Evolutionary conservation across 129 eudicot species (phyloP).

Genomic region (Helianthus tuberosus): DNA sequence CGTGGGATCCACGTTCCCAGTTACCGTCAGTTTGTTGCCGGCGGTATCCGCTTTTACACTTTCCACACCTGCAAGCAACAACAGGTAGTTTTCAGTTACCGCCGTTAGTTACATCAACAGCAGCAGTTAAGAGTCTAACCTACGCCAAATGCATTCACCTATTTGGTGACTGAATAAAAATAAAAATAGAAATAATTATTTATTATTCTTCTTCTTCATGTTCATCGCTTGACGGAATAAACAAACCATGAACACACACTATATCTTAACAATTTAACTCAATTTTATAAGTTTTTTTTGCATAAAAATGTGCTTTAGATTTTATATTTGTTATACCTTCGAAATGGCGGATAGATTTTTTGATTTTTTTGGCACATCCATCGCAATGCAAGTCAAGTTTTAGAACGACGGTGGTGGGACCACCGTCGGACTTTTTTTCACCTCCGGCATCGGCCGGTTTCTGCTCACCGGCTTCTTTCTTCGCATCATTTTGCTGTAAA

Average conservation of each 20-base stretch:
- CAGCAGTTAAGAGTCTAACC: constrained; percentile 17
- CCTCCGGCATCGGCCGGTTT: constrained; percentile 27
- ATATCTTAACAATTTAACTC: background rate
- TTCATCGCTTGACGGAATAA: constrained; percentile 36
- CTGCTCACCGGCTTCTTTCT: constrained; percentile 44
- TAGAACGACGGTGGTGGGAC: constrained; percentile 45
- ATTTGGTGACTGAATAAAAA: background rate
- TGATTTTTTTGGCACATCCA: constrained; percentile 68
- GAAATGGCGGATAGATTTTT: constrained; percentile 44
- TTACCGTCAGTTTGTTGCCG: constrained; percentile 54
- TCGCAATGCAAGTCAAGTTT: constrained; percentile 80
- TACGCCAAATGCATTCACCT: constrained; percentile 24
- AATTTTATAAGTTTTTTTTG: background rate
- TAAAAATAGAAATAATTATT: too few relatives aligned
- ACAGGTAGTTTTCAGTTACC: constrained; percentile 12
- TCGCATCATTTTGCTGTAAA: constrained; percentile 50
- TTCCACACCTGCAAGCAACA: constrained; percentile 57
- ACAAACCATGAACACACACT: constrained; percentile 21
- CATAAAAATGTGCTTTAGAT: background rate
- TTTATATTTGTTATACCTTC: constrained; percentile 42
- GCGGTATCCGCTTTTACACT: constrained; percentile 47
- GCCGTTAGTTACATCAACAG: constrained; percentile 22
- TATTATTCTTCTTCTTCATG: background rate
- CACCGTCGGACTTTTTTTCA: constrained; percentile 38
- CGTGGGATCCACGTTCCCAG: constrained; percentile 66